A percentile compares a stretch with the other conserved stretches of the same genome.
phyloP scores from a whole-genome alignment of 352 stramenopile genomes.

The Saprolegnia parasitica region DNA sequence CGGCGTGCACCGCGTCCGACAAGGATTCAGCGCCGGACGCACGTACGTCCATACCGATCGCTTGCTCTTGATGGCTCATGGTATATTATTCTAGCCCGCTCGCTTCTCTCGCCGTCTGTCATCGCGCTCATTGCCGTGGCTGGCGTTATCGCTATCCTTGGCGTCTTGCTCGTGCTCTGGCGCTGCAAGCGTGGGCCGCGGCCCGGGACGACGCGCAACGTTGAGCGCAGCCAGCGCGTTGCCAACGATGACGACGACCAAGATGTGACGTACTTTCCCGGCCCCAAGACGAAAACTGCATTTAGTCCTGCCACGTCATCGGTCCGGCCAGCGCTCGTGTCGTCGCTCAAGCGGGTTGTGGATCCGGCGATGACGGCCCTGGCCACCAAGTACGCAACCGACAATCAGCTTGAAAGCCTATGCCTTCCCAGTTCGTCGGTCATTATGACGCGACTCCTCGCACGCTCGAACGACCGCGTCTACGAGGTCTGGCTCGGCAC shows the following conservation, averaged over 20 bases:
- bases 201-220: background rate
- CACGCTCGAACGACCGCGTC: background rate
- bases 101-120: background rate
- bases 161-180: constrained; percentile 6
- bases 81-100: background rate
- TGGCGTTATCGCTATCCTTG: constrained; percentile 6
- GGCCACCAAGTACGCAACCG: background rate
- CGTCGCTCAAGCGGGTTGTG: background rate
- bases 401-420: background rate
- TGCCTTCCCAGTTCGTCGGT: background rate
- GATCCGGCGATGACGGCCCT: background rate
- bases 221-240: background rate
- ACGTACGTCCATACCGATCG: no score
- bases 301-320: background rate
- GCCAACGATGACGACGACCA: background rate
- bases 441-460: constrained; percentile 7
- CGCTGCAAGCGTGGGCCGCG: background rate
- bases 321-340: background rate
- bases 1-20: background rate
- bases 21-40: background rate
- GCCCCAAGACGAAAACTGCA: background rate
- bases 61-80: background rate
- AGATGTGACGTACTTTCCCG: background rate
- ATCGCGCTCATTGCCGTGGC: constrained; percentile 4
- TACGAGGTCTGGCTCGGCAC: constrained; percentile 22